These are phyloP conservation scores for Schwanniomyces vanrijiae DNA, from an alignment of 805 yeast genomes.

Conservation along the genomic window DNA sequence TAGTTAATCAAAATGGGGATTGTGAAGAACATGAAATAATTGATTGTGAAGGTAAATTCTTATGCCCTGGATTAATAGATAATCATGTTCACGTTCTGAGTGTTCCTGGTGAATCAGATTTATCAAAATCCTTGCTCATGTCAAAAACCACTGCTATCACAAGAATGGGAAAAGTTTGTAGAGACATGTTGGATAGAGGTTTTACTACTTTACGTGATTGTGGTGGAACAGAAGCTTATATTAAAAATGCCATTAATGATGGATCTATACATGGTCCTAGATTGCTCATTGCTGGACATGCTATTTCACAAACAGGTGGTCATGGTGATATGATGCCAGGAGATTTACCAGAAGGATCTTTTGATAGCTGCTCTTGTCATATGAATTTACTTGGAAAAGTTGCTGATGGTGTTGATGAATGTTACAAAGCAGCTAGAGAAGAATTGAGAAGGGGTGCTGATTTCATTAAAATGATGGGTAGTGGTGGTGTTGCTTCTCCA, in stretches of 20 bases:
- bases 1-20: background rate
- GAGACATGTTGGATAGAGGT: conserved; percentile 21
- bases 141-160: conserved; percentile 18
- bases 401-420: conserved; percentile 24
- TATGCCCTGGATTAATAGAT: conserved; percentile 26
- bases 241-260: conserved; percentile 21
- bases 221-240: conserved; percentile 17
- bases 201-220: conserved; percentile 6
- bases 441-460: conserved; percentile 22
- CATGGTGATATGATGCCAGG: conserved; percentile 22
- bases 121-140: conserved; percentile 13
- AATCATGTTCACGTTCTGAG: conserved; percentile 21
- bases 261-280: conserved; percentile 25
- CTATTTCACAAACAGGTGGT: conserved; percentile 27
- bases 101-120: conserved; percentile 21
- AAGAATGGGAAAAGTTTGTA: conserved; percentile 15
- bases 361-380: conserved; percentile 23
- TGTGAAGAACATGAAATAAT: conserved; percentile 6
- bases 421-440: conserved; percentile 22
- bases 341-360: conserved; percentile 18
- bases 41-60: conserved; percentile 21
- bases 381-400: conserved; percentile 15
- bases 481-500: conserved; percentile 30
- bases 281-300: conserved; percentile 19
- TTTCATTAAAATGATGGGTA: conserved; percentile 26